A percentile compares a stretch with the other conserved stretches of the same genome.
phyloP scores from a whole-genome alignment of 345 rosid genomes.

The Murraya paniculata region DNA sequence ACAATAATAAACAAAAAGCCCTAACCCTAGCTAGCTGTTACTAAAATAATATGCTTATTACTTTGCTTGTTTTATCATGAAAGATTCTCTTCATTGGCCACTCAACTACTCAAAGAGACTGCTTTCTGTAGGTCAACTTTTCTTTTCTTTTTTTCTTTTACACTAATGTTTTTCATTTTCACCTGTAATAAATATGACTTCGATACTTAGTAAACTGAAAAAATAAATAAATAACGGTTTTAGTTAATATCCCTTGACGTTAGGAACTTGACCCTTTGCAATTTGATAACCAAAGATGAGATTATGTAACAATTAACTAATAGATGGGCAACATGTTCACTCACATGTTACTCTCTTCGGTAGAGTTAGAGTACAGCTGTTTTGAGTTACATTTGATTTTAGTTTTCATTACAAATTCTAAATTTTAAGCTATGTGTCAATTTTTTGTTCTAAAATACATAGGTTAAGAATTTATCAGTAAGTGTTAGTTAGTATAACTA shows the following conservation, averaged over 20 bases:
- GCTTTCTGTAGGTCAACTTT: background rate
- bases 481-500: too few species aligned
- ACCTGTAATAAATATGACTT: background rate
- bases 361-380: too few species aligned
- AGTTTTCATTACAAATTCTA: too few species aligned
- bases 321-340: background rate
- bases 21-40: too few species aligned
- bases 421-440: too few species aligned
- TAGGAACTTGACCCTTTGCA: background rate
- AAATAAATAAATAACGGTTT: too few species aligned
- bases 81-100: constrained; percentile 9
- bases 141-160: background rate
- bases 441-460: too few species aligned
- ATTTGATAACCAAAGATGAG: background rate
- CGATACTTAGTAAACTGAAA: background rate
- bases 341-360: too few species aligned
- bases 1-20: too few species aligned
- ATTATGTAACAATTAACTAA: background rate
- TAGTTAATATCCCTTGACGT: background rate
- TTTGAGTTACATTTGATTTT: too few species aligned
- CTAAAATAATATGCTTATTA: background rate
- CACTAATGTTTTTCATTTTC: background rate
- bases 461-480: too few species aligned
- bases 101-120: constrained; percentile 12
- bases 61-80: constrained; percentile 13